phyloP scores from a whole-genome alignment of 768 basidiomycete species.

The Naganishia friedmannii region DNA sequence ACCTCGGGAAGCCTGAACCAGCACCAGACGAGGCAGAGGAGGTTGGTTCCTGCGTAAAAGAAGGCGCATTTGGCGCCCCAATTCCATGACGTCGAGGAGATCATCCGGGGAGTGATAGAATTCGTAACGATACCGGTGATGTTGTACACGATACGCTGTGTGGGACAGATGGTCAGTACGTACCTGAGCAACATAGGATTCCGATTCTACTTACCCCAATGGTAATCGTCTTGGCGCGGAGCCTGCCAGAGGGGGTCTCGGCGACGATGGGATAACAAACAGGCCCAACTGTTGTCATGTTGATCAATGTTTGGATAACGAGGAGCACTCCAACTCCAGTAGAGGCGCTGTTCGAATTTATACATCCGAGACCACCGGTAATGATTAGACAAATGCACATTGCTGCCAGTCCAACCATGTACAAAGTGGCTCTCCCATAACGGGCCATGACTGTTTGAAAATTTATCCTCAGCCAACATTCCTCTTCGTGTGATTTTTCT shows the following conservation, averaged over 20 bases:
- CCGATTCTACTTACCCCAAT: slow-evolving; percentile 24
- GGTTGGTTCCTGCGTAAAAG: slow-evolving; percentile 37
- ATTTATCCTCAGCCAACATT: background rate
- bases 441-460: background rate
- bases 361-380: slow-evolving; percentile 37
- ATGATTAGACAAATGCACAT: slow-evolving; percentile 30
- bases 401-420: slow-evolving; percentile 34
- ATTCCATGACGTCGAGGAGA: slow-evolving; percentile 38
- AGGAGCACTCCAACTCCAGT: slow-evolving; percentile 33
- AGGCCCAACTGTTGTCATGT: slow-evolving; percentile 38
- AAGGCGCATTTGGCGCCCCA: slow-evolving; percentile 41
- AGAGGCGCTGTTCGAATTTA: slow-evolving; percentile 20
- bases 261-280: slow-evolving; percentile 40
- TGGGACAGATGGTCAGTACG: background rate
- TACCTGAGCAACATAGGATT: background rate
- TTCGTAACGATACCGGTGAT: slow-evolving; percentile 32
- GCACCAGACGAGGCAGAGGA: slow-evolving; percentile 25
- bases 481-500: no score
- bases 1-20: slow-evolving; percentile 36
- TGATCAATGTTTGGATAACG: slow-evolving; percentile 40
- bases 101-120: slow-evolving; percentile 40
- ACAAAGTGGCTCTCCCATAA: slow-evolving; percentile 36
- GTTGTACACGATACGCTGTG: slow-evolving; percentile 35
- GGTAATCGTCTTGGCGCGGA: slow-evolving; percentile 44
- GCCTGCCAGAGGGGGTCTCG: slow-evolving; percentile 39